phyloP scores from a whole-genome alignment of 352 stramenopile genomes.

The Phytophthora palmivora region DNA sequence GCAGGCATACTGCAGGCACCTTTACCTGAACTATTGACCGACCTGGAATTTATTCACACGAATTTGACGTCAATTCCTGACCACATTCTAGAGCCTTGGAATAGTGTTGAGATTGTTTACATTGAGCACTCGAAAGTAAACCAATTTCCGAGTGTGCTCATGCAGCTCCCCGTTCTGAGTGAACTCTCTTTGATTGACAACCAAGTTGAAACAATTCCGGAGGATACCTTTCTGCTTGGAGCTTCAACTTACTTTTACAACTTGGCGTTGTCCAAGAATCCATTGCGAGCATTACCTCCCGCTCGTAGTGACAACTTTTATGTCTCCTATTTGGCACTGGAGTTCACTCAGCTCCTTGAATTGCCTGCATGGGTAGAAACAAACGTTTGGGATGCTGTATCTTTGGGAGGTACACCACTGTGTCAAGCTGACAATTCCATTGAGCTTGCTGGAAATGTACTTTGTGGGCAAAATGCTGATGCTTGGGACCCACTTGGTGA shows the following conservation, averaged over 20 bases:
- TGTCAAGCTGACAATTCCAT: slow-evolving; percentile 1
- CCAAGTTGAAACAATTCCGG: slow-evolving; percentile 26
- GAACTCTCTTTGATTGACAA: slow-evolving; percentile 53
- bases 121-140: slow-evolving; percentile 44
- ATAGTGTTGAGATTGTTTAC: slow-evolving; percentile 18
- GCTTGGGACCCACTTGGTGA: slow-evolving; percentile 31
- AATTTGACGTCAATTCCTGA: slow-evolving; percentile 45
- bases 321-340: slow-evolving; percentile 44
- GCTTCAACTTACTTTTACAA: slow-evolving; percentile 27
- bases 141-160: slow-evolving; percentile 35
- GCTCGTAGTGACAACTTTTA: slow-evolving; percentile 15
- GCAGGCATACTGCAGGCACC: slow-evolving; percentile 37
- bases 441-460: slow-evolving; percentile 1
- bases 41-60: slow-evolving; percentile 52
- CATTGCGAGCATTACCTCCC: slow-evolving; percentile 33
- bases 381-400: slow-evolving; percentile 16
- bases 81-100: slow-evolving; percentile 24
- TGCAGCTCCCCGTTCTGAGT: slow-evolving; percentile 22
- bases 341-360: slow-evolving; percentile 30
- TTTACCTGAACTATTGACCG: slow-evolving; percentile 44
- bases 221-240: slow-evolving; percentile 21
- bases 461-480: slow-evolving; percentile 9
- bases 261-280: slow-evolving; percentile 41
- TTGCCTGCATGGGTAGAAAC: slow-evolving; percentile 41
- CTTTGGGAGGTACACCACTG: slow-evolving; percentile 15